Evolutionary conservation across 768 basidiomycete genomes (phyloP).

Genomic region (Auricularia cornea): DNA sequence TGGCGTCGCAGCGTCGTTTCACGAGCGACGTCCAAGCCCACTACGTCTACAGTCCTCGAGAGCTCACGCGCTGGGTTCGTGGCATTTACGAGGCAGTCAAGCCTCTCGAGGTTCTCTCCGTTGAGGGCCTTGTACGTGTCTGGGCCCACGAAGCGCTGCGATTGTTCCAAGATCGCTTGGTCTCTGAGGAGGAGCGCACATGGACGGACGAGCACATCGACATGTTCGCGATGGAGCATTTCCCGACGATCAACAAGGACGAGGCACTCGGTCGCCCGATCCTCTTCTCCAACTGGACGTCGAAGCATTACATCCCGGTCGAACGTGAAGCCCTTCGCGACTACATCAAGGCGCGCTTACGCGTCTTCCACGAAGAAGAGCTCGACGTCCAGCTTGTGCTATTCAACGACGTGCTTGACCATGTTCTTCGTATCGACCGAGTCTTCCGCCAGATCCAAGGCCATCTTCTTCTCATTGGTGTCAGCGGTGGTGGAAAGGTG

Average conservation of each 20-base stretch:
- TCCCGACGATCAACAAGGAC: conserved; percentile 83
- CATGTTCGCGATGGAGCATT: conserved; percentile 71
- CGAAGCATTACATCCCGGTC: conserved; percentile 92
- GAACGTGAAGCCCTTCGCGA: conserved; percentile 89
- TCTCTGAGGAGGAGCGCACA: conserved; percentile 80
- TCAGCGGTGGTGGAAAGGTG: conserved; percentile 98
- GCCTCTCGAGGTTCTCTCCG: conserved; percentile 84
- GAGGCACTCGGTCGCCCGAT: conserved; percentile 87
- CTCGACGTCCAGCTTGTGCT: conserved; percentile 94
- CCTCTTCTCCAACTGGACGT: conserved; percentile 98
- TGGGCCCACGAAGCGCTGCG: conserved; percentile 98
- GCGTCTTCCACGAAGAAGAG: conserved; percentile 99
- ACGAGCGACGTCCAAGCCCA: conserved; percentile 97
- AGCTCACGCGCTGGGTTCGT: conserved; percentile 94
- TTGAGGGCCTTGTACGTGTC: conserved; percentile 91
- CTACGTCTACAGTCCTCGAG: conserved; percentile 98
- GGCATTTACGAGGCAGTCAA: conserved; percentile 96
- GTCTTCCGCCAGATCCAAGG: conserved; percentile 99
- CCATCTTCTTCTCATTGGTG: conserved; percentile 91
- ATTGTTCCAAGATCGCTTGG: conserved; percentile 95
- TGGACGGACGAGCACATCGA: conserved; percentile 98
- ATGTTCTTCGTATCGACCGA: conserved; percentile 94
- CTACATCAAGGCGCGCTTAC: conserved; percentile 91
- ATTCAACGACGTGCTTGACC: conserved; percentile 97
- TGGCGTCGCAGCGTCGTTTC: conserved; percentile 88